Percentiles rank a stretch among this genome's conserved stretches.
Evolutionary conservation across 108 stramenopile species (phyloP).

Genomic region (Cyclotella baltica): DNA sequence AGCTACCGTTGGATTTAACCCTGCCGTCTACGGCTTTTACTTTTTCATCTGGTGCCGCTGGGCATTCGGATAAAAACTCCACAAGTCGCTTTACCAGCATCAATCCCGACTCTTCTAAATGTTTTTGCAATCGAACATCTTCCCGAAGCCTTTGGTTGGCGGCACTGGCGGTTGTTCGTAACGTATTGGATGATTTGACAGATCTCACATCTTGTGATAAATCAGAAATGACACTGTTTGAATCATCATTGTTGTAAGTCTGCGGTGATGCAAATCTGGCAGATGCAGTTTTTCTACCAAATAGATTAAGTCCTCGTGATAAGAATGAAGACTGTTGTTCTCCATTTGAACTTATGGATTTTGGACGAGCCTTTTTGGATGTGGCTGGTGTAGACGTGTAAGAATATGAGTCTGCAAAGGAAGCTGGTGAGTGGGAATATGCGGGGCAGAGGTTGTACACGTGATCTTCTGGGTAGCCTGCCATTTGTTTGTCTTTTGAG

Average conservation of each 20-base stretch:
- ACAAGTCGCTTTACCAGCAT: constrained; percentile 44
- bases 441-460: constrained; percentile 4
- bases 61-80: constrained; percentile 56
- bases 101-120: constrained; percentile 51
- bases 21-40: neutral
- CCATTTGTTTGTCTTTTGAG: neutral
- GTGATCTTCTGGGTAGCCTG: neutral
- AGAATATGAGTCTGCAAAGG: neutral
- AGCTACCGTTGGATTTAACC: neutral
- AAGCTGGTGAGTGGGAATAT: constrained; percentile 5
- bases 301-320: constrained; percentile 29
- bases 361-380: neutral
- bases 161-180: neutral
- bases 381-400: neutral
- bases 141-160: neutral
- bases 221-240: constrained; percentile 46
- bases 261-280: neutral
- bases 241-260: constrained; percentile 21
- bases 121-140: constrained; percentile 27
- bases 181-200: constrained; percentile 12
- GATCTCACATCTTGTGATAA: constrained; percentile 30
- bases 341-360: neutral
- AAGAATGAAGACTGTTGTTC: constrained; percentile 27
- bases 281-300: neutral
- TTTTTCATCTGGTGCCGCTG: constrained; percentile 42